phyloP scores from a whole-genome alignment of 2,329 filamentous ascomycete genomes.

The Fusarium chuoi region DNA sequence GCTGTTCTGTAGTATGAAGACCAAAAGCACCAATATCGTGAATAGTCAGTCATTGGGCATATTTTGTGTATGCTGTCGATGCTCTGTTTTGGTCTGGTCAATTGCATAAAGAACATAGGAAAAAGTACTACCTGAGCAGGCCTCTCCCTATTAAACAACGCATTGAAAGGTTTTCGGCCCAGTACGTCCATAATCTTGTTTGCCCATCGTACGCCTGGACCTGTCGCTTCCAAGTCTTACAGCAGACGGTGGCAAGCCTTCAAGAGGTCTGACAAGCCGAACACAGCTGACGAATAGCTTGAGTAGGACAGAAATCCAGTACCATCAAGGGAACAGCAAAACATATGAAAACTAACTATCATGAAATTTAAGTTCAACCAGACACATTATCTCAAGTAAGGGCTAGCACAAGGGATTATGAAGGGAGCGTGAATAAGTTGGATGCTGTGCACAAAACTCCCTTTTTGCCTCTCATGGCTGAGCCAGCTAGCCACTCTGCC shows the following conservation, averaged over 20 bases:
- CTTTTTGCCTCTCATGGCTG: constrained; percentile 19
- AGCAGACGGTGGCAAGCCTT: constrained; percentile 28
- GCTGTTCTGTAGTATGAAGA: constrained; percentile 13
- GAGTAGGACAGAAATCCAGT: constrained; percentile 7
- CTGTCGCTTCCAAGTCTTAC: constrained; percentile 28
- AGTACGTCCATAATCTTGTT: background rate
- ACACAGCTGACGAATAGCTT: background rate
- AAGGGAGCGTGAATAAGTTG: constrained; percentile 4
- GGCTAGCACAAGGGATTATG: constrained; percentile 20
- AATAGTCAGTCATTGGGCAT: background rate
- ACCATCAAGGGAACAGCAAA: background rate
- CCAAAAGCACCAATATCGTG: background rate
- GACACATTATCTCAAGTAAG: constrained; percentile 8
- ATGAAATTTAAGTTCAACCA: background rate
- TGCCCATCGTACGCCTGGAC: background rate
- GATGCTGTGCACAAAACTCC: constrained; percentile 16
- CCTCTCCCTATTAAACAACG: background rate
- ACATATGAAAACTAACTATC: background rate
- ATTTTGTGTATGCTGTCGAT: background rate
- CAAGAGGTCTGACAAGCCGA: constrained; percentile 3
- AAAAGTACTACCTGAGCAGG: background rate
- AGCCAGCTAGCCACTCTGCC: constrained; percentile 4
- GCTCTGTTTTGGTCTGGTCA: background rate
- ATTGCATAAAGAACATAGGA: background rate
- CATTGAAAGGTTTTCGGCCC: background rate